phyloP scores from a whole-genome alignment of 2,329 filamentous ascomycete genomes.

The Blastomyces gilchristii region DNA sequence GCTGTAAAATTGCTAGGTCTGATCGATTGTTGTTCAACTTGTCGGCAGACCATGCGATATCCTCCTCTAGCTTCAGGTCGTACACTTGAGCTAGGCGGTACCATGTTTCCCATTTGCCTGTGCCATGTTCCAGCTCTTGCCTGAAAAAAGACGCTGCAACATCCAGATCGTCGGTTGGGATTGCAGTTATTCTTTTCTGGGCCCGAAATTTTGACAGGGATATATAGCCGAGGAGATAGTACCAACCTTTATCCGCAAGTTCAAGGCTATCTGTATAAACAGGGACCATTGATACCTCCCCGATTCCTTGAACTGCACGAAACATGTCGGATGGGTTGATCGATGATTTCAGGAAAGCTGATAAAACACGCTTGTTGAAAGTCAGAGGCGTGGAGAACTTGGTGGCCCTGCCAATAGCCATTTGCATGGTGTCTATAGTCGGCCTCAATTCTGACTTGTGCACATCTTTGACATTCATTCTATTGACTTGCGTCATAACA shows the following conservation, averaged over 20 bases:
- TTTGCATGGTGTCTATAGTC: constrained; percentile 88
- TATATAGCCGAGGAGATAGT: constrained; percentile 80
- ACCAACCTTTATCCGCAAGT: constrained; percentile 78
- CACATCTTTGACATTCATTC: constrained; percentile 81
- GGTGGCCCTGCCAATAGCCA: constrained; percentile 62
- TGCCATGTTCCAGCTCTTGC: constrained; percentile 71
- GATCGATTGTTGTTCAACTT: constrained; percentile 76
- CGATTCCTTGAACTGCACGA: constrained; percentile 66
- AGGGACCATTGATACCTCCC: constrained; percentile 60
- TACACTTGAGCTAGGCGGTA: constrained; percentile 78
- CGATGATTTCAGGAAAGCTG: constrained; percentile 68
- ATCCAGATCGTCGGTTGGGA: constrained; percentile 69
- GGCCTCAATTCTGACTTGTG: constrained; percentile 82
- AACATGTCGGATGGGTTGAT: constrained; percentile 74
- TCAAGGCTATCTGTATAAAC: constrained; percentile 58
- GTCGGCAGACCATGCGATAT: constrained; percentile 77
- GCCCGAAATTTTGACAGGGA: constrained; percentile 75
- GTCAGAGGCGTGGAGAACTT: constrained; percentile 70
- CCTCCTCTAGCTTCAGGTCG: constrained; percentile 78
- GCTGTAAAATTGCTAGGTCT: constrained; percentile 65
- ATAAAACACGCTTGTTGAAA: constrained; percentile 79
- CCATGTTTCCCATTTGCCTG: constrained; percentile 81
- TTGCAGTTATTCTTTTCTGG: constrained; percentile 66
- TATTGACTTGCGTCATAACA: constrained; percentile 67
- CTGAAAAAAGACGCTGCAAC: constrained; percentile 70